phyloP scores from a whole-genome alignment of 192 early-diverging fungal genomes.

The Neocallimastix lanati region DNA sequence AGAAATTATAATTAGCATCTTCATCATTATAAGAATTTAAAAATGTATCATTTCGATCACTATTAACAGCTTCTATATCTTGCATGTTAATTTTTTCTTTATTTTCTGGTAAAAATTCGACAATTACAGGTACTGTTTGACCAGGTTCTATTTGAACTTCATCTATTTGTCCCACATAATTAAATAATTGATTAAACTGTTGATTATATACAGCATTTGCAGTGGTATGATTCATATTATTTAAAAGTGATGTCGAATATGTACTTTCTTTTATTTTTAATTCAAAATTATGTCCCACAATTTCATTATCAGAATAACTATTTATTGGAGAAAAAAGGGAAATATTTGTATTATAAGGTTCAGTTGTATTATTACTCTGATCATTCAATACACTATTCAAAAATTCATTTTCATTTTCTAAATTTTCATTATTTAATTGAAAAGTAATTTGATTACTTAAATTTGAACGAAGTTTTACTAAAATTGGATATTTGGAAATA shows the following conservation, averaged over 20 bases:
- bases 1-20: conserved; percentile 43
- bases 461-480: conserved; percentile 63
- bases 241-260: not conserved
- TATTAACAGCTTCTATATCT: not conserved
- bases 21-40: not conserved
- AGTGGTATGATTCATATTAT: not conserved
- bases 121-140: conserved; percentile 51
- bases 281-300: conserved; percentile 11
- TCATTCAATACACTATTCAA: not conserved
- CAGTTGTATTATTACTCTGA: not conserved
- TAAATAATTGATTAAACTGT: conserved; percentile 66
- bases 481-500: conserved; percentile 25
- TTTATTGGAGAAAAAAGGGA: conserved; percentile 3
- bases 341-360: not conserved
- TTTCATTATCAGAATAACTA: conserved; percentile 3
- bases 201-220: too few relatives aligned
- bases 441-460: conserved; percentile 61
- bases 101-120: conserved; percentile 15
- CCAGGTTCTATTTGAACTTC: conserved; percentile 14
- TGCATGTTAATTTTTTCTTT: conserved; percentile 1
- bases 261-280: conserved; percentile 14
- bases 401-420: conserved; percentile 6
- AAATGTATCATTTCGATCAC: not conserved
- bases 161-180: conserved; percentile 62
- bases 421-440: conserved; percentile 71